Evolutionary conservation across 345 rosid genomes (phyloP), one percentile per base, ranked within the genome.

Genomic region (Salix viminalis): DNA sequence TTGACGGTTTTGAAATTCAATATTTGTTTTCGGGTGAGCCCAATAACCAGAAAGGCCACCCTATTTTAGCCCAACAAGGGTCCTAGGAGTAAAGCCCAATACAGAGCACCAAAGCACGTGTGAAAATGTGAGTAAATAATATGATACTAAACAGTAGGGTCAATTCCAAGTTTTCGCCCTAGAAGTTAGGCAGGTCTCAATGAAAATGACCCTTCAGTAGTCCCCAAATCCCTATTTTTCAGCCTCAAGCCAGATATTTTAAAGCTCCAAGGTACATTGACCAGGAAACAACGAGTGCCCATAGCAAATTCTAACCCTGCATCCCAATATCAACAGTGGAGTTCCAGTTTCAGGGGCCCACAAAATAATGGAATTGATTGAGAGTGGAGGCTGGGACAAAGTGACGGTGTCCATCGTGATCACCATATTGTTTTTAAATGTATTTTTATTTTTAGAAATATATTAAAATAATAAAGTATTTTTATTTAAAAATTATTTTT

Each of bases 151-250:
- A 4, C 34, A 34, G 21, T 1, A 52, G 16, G 46, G 19, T 54
- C 39, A 32, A 30, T 67, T 56, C 34, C 34, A 50, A 2, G 32
- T n/a, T 79, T 72, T 64, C 65, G 79, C 64, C 75, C 83, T 67
- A 28, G 30, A 77, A 81, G 88, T 87, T 85, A 76, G 90, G 90
- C 90, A 81, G 76, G 78, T 79, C 82, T 69, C 85, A 72, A 75
- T 61, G 85, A 87, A 58, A 81, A 74, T 0, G 85, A 85, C 88
- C 77, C 74, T 75, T 75, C 85, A 75, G 34, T 46, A 65, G 72
- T 50, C 37, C 70, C 82, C 77, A 16, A 36, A 50, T 2, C 65
- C 79, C 73, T 69, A 23, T 34, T 73, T 66, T 32, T 69, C 58
- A 16, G 14, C 11, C 39, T 37, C 69, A 23, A 46, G 16, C 10